A percentile compares a stretch with the other conserved stretches of the same genome.
Evolutionary conservation across 2,329 filamentous ascomycete species (phyloP).

Genomic region (Albifimbria verrucaria): DNA sequence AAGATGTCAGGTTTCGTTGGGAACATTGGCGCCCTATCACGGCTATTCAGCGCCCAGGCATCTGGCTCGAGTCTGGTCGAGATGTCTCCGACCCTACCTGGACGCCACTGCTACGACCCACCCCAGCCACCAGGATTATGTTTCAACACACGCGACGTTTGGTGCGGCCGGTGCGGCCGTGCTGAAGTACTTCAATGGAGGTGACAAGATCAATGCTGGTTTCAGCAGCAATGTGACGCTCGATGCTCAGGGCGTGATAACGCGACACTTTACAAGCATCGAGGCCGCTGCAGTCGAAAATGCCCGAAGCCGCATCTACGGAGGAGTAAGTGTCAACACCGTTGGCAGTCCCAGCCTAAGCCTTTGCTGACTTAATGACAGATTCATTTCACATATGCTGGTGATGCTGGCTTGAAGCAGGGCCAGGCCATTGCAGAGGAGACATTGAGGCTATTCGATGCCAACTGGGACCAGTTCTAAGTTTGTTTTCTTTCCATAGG

Average conservation of each 20-base stretch:
- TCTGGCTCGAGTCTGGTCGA: slow-evolving; percentile 9
- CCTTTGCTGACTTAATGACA: background rate
- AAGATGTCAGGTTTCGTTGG: slow-evolving; percentile 1
- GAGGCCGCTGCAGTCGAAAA: slow-evolving; percentile 6
- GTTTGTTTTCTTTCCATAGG: too few relatives aligned
- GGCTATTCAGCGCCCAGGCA: slow-evolving; percentile 6
- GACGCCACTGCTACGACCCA: slow-evolving; percentile 8
- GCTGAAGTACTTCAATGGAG: slow-evolving; percentile 6
- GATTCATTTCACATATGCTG: slow-evolving; percentile 3
- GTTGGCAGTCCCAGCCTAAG: too few relatives aligned
- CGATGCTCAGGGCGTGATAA: slow-evolving; percentile 11
- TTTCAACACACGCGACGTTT: slow-evolving; percentile 10
- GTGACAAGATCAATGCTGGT: slow-evolving; percentile 6
- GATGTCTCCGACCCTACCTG: slow-evolving; percentile 10
- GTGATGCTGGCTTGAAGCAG: background rate
- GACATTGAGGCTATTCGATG: background rate
- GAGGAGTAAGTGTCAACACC: slow-evolving; percentile 2
- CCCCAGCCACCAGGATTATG: slow-evolving; percentile 11
- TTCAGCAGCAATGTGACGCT: slow-evolving; percentile 10
- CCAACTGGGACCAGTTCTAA: slow-evolving; percentile 2
- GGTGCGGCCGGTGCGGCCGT: slow-evolving; percentile 8
- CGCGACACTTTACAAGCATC: slow-evolving; percentile 8
- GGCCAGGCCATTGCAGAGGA: background rate
- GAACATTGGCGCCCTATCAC: slow-evolving; percentile 9
- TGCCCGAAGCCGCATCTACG: slow-evolving; percentile 3